Evolutionary conservation across 1,139 yeast species (phyloP).

Genomic region (Zygosaccharomyces pseudobailii): DNA sequence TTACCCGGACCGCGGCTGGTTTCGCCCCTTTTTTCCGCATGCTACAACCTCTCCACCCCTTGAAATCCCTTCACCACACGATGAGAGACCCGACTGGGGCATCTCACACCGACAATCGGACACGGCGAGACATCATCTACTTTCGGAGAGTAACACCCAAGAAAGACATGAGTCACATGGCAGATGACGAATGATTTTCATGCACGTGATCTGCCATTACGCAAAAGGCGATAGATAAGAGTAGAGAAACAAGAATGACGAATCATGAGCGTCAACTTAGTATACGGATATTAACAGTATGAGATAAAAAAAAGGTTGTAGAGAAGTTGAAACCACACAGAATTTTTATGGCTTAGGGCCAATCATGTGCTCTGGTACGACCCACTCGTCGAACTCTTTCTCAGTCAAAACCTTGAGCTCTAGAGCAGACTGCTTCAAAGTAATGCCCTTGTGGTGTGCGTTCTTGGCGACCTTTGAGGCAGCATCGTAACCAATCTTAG

Average conservation of each 20-base stretch:
- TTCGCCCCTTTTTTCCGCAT: background rate
- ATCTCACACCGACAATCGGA: background rate
- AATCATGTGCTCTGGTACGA: constrained; percentile 95
- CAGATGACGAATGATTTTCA: background rate
- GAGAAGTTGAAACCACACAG: background rate
- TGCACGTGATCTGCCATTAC: background rate
- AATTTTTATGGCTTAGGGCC: constrained; percentile 57
- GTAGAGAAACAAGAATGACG: background rate
- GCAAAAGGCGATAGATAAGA: background rate
- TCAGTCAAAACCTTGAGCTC: constrained; percentile 79
- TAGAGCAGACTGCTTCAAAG: constrained; percentile 89
- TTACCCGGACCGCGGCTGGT: constrained; percentile 5
- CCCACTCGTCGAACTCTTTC: constrained; percentile 93
- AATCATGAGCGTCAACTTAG: background rate
- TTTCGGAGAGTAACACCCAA: background rate
- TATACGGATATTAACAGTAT: background rate
- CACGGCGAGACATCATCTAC: background rate
- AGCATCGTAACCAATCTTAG: constrained; percentile 95
- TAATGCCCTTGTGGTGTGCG: constrained; percentile 96
- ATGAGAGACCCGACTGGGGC: background rate
- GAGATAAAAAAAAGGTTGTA: background rate
- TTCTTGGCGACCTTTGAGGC: constrained; percentile 98
- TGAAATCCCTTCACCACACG: background rate
- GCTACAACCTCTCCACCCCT: background rate
- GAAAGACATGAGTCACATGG: no score